Conservation (phyloP, 1,284 basidiomycete genomes). For the Polyporus tsugae region DNA sequence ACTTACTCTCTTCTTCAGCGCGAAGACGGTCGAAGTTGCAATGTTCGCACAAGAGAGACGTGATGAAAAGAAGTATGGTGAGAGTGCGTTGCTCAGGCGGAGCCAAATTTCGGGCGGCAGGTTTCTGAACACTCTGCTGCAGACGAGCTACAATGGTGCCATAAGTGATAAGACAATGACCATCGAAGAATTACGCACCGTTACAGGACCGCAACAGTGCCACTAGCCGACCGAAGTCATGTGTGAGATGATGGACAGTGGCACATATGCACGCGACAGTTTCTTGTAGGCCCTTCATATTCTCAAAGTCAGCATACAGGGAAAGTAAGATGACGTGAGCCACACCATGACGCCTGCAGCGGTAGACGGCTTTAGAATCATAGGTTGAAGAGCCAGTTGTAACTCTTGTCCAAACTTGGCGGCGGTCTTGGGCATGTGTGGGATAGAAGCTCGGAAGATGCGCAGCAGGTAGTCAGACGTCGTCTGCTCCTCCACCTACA, state of each 20-base stretch:
- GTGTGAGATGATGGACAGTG: slow-evolving; percentile 85
- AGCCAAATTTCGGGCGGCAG: slow-evolving; percentile 36
- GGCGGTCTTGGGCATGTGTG: slow-evolving; percentile 88
- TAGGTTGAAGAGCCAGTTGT: slow-evolving; percentile 82
- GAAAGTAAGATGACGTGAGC: neutral
- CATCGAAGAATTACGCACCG: slow-evolving; percentile 51
- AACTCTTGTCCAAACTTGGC: slow-evolving; percentile 88
- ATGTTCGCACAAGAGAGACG: slow-evolving; percentile 86
- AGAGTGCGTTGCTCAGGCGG: slow-evolving; percentile 52
- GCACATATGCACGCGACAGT: slow-evolving; percentile 91
- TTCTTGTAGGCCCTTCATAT: slow-evolving; percentile 80
- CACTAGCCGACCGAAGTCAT: slow-evolving; percentile 82
- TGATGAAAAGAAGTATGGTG: slow-evolving; percentile 81
- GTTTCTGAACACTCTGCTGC: slow-evolving; percentile 55
- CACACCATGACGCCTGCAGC: slow-evolving; percentile 68
- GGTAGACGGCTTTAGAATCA: slow-evolving; percentile 85
- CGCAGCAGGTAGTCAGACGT: slow-evolving; percentile 87
- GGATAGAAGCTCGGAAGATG: slow-evolving; percentile 87
- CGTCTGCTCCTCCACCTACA: slow-evolving; percentile 81
- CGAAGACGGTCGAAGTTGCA: slow-evolving; percentile 87
- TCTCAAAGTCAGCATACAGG: neutral
- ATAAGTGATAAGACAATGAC: slow-evolving; percentile 1
- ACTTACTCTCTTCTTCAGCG: slow-evolving; percentile 60
- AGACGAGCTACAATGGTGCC: slow-evolving; percentile 55
- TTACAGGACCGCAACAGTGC: slow-evolving; percentile 86